These are phyloP conservation scores for Luffa acutangula DNA, from an alignment of 306 rosid species.

Conservation along the genomic window DNA sequence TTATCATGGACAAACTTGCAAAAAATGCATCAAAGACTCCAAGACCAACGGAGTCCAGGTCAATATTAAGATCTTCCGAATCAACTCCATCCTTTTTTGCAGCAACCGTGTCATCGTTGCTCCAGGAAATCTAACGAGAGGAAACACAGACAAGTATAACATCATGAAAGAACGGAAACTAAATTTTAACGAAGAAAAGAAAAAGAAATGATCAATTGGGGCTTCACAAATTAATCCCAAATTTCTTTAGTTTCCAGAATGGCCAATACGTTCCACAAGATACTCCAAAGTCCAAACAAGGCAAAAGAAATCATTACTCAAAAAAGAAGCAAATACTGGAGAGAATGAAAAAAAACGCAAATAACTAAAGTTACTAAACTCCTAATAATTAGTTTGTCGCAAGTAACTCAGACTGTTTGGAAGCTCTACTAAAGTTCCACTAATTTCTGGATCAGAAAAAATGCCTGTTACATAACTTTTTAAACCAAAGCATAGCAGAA, in stretches of 20 bases:
- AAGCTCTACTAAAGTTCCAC: not conserved
- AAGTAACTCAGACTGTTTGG: not conserved
- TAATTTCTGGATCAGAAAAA: not conserved
- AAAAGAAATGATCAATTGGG: not conserved
- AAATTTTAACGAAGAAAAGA: not conserved
- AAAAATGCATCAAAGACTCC: conserved; percentile 82
- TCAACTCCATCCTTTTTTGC: conserved; percentile 19
- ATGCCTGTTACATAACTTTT: not conserved
- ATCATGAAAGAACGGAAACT: not conserved
- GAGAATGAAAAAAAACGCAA: not conserved
- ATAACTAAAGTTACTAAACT: not conserved
- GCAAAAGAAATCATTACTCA: not conserved
- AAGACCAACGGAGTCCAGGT: conserved; percentile 60
- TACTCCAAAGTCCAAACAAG: not conserved
- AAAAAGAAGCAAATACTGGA: not conserved
- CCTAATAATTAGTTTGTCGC: not conserved
- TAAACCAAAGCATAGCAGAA: not conserved
- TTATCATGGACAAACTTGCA: conserved; percentile 82
- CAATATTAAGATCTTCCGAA: conserved; percentile 24
- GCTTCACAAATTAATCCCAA: not conserved
- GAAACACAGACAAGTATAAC: not conserved
- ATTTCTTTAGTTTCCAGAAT: not conserved
- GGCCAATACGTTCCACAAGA: not conserved
- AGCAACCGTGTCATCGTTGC: conserved; percentile 23
- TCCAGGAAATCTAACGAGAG: conserved; percentile 35